phyloP scores from a whole-genome alignment of 805 yeast genomes.

The Kodamaea kaohsiungensis region DNA sequence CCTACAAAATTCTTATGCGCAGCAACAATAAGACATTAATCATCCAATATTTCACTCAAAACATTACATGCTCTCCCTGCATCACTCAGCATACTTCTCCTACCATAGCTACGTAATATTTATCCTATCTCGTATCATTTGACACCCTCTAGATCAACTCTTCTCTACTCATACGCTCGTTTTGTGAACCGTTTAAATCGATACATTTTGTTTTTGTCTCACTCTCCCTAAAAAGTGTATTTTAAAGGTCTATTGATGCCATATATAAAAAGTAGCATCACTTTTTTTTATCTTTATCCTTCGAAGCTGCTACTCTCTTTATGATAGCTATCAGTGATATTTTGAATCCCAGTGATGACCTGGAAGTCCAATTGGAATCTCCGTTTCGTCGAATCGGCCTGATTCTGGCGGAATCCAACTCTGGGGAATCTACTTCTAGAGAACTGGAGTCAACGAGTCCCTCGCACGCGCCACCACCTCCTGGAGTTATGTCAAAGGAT shows the following conservation, averaged over 20 bases:
- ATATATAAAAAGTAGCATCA: background rate
- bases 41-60: background rate
- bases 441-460: background rate
- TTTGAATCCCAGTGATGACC: slow-evolving; percentile 15
- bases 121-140: too few relatives aligned
- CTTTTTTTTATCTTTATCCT: background rate
- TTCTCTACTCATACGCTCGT: background rate
- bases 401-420: background rate
- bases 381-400: background rate
- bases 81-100: background rate
- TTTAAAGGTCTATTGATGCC: background rate
- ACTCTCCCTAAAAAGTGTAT: slow-evolving; percentile 11
- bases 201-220: slow-evolving; percentile 10
- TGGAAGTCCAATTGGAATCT: background rate
- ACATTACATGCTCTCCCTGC: background rate
- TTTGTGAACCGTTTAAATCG: background rate
- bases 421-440: background rate
- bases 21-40: background rate
- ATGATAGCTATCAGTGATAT: slow-evolving; percentile 22
- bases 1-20: background rate
- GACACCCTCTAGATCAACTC: background rate
- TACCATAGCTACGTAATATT: background rate
- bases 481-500: background rate
- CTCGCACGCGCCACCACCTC: background rate
- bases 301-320: background rate